phyloP scores from a whole-genome alignment of 768 basidiomycete species.

The Termitomyces bulborhizus region DNA sequence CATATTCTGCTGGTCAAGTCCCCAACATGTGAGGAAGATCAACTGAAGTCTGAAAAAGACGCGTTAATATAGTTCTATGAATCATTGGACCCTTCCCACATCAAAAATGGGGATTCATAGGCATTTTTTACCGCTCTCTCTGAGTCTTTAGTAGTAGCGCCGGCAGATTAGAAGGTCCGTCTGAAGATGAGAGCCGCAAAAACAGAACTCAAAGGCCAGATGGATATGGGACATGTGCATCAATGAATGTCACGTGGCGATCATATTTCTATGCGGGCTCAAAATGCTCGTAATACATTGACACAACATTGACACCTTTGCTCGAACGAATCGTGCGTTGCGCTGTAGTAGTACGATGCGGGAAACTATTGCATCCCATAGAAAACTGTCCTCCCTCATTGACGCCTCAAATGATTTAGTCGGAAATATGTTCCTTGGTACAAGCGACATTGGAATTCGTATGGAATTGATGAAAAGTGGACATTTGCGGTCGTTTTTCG shows the following conservation, averaged over 20 bases:
- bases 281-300: too few species aligned
- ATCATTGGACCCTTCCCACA: constrained; percentile 51
- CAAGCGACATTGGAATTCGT: too few species aligned
- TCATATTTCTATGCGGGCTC: neutral
- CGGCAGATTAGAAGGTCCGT: constrained; percentile 14
- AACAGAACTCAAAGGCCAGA: neutral
- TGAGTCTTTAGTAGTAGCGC: constrained; percentile 16
- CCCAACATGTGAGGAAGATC: constrained; percentile 23
- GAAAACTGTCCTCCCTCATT: too few species aligned
- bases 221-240: neutral
- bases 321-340: too few species aligned
- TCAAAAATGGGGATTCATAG: constrained; percentile 46
- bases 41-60: constrained; percentile 21
- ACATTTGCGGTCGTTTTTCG: too few species aligned
- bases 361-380: too few species aligned
- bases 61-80: constrained; percentile 28
- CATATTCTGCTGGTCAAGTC: constrained; percentile 65
- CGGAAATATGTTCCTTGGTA: too few species aligned
- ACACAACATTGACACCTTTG: too few species aligned
- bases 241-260: neutral
- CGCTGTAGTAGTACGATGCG: too few species aligned
- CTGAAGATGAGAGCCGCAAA: neutral
- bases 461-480: too few species aligned
- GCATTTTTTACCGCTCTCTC: constrained; percentile 26
- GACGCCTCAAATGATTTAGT: too few species aligned